A percentile compares a stretch with the other conserved stretches of the same genome.
These are phyloP conservation scores for Wilcoxina mikolae DNA, from an alignment of 495 filamentous ascomycete genomes.

Conservation along the genomic window DNA sequence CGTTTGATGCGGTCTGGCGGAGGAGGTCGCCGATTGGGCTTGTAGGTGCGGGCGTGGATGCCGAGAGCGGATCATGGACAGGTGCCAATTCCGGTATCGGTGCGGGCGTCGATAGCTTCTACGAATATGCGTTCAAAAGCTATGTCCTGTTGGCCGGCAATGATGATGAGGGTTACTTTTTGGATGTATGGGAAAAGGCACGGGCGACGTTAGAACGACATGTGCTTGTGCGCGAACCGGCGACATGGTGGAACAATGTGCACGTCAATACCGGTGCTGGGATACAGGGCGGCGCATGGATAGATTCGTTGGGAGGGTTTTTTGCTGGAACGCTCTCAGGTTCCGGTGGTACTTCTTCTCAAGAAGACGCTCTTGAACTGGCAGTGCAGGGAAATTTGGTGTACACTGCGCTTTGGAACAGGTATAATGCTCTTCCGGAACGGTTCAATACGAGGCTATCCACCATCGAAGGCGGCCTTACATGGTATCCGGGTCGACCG, in stretches of 20 bases:
- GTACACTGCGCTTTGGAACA: conserved; percentile 82
- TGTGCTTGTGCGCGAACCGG: conserved; percentile 53
- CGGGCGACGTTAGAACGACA: conserved; percentile 78
- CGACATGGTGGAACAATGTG: conserved; percentile 83
- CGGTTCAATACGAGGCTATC: conserved; percentile 81
- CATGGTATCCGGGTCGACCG: conserved; percentile 88
- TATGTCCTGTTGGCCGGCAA: conserved; percentile 75
- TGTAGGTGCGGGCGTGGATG: conserved; percentile 85
- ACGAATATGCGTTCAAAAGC: conserved; percentile 92
- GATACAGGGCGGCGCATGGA: conserved; percentile 44
- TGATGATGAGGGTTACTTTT: conserved; percentile 60
- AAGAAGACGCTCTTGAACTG: conserved; percentile 54
- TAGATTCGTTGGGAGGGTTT: conserved; percentile 88
- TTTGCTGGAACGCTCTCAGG: conserved; percentile 83
- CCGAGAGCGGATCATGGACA: conserved; percentile 81
- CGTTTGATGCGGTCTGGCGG: conserved; percentile 91
- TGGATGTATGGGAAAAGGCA: conserved; percentile 71
- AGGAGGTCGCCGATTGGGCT: conserved; percentile 70
- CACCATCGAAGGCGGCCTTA: conserved; percentile 68
- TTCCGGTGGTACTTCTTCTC: conserved; percentile 37
- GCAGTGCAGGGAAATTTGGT: conserved; percentile 77
- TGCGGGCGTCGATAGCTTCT: conserved; percentile 93
- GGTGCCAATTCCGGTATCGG: conserved; percentile 79
- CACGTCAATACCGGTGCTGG: conserved; percentile 72
- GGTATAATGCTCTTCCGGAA: conserved; percentile 83